Evolutionary conservation across 177 flowering plant genomes (phyloP).

Genomic region (Telopea speciosissima): DNA sequence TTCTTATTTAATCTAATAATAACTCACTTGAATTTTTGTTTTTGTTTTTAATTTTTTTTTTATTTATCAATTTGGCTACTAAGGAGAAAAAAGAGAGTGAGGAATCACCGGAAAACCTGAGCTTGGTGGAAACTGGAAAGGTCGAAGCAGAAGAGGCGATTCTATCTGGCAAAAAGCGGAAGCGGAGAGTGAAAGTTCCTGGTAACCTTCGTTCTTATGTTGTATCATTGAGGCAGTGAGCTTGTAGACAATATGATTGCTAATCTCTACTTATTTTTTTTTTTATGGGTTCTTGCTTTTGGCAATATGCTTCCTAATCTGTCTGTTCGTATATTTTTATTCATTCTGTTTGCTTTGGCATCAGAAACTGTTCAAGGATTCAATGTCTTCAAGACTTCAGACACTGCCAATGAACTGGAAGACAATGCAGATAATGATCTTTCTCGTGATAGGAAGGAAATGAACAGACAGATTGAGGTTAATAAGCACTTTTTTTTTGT

Average conservation of each 20-base stretch:
- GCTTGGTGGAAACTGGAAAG: constrained; percentile 17
- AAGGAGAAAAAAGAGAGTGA: constrained; percentile 38
- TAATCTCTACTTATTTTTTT: background rate
- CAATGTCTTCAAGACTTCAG: constrained; percentile 54
- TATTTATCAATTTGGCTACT: background rate
- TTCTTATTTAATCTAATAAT: background rate
- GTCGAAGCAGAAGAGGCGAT: constrained; percentile 18
- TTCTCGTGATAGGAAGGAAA: constrained; percentile 40
- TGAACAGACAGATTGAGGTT: constrained; percentile 69
- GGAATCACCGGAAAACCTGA: constrained; percentile 12
- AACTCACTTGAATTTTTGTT: no score
- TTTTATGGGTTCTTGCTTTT: background rate
- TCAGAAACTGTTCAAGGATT: constrained; percentile 62
- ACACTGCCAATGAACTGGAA: constrained; percentile 23
- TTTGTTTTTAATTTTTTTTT: no score
- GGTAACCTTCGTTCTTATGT: constrained; percentile 19
- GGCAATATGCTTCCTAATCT: background rate
- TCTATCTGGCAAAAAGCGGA: constrained; percentile 48
- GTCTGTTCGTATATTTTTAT: background rate
- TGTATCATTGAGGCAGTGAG: background rate
- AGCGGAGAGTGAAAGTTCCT: constrained; percentile 27
- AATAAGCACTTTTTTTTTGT: background rate
- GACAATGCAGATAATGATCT: constrained; percentile 16
- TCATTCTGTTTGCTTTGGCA: background rate
- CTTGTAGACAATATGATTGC: background rate